Evolutionary conservation across 2,329 filamentous ascomycete species (phyloP).

Genomic region (Colletotrichum liaoningense): DNA sequence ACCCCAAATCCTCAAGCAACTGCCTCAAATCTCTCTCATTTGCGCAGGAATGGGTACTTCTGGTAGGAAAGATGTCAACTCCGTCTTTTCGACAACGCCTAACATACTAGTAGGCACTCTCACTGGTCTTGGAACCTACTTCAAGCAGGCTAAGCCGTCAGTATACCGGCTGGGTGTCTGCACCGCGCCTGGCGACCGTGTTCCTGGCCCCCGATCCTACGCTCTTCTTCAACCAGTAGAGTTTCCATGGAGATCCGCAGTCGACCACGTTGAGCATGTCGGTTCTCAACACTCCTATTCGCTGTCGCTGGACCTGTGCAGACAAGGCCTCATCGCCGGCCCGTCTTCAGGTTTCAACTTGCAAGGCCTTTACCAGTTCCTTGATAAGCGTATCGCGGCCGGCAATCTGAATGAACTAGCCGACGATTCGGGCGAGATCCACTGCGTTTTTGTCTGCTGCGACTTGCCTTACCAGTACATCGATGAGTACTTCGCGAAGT

Average conservation of each 20-base stretch:
- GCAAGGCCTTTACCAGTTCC: conserved; percentile 60
- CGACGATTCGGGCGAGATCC: conserved; percentile 56
- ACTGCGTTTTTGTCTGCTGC: conserved; percentile 71
- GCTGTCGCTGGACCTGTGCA: conserved; percentile 63
- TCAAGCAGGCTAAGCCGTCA: conserved; percentile 61
- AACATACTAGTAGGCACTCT: conserved; percentile 48
- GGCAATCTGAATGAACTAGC: conserved; percentile 57
- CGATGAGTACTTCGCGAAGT: conserved; percentile 68
- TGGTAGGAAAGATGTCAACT: conserved; percentile 45
- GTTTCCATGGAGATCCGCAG: conserved; percentile 68
- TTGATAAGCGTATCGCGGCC: conserved; percentile 59
- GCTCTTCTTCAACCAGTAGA: conserved; percentile 60
- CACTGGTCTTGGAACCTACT: conserved; percentile 61
- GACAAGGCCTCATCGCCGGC: conserved; percentile 69
- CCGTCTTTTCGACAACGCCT: background rate
- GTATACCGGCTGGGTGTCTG: conserved; percentile 62
- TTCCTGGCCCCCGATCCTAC: conserved; percentile 68
- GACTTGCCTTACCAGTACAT: conserved; percentile 74
- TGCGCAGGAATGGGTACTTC: conserved; percentile 69
- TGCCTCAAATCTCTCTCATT: conserved; percentile 67
- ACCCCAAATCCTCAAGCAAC: conserved; percentile 65
- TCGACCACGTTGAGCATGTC: conserved; percentile 68
- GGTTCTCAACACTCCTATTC: conserved; percentile 64
- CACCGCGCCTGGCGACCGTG: conserved; percentile 66
- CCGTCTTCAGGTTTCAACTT: conserved; percentile 72